Percentiles rank a stretch among this genome's conserved stretches.
These are phyloP conservation scores for Neltuma alba DNA, from an alignment of 306 rosid genomes.

Conservation along the genomic window DNA sequence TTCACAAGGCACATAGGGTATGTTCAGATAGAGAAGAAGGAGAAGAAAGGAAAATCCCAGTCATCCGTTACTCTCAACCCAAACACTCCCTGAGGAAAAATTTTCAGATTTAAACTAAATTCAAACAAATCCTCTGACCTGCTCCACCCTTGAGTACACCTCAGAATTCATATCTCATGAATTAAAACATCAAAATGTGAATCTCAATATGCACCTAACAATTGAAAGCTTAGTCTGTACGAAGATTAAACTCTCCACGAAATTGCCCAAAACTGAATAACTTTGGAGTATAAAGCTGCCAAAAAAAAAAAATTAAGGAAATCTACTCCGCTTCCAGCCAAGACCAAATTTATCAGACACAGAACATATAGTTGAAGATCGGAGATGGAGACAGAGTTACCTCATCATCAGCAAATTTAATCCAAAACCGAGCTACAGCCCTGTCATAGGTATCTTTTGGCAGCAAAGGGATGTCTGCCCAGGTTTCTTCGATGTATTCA, in stretches of 20 bases:
- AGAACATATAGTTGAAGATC: background rate
- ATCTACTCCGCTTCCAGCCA: background rate
- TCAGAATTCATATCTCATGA: background rate
- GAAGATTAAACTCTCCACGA: background rate
- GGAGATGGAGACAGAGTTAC: constrained; percentile 28
- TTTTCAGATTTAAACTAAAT: background rate
- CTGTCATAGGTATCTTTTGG: constrained; percentile 44
- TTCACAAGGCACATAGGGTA: background rate
- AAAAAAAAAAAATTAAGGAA: background rate
- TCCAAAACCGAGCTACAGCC: constrained; percentile 59
- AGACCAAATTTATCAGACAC: background rate
- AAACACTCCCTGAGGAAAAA: background rate
- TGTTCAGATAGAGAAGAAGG: background rate
- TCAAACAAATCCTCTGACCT: background rate
- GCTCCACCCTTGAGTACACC: background rate
- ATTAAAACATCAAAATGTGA: background rate
- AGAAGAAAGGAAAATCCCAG: background rate
- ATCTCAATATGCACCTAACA: background rate
- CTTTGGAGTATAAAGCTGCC: background rate
- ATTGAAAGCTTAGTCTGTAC: background rate
- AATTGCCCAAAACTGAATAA: background rate
- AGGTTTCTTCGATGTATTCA: constrained; percentile 57
- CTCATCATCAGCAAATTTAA: constrained; percentile 49
- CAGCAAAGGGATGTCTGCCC: constrained; percentile 51
- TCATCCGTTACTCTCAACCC: background rate